Evolutionary conservation across 1,284 basidiomycete species (phyloP), one percentile per base, ranked within the genome.

Genomic region (Peniophora sp.): DNA sequence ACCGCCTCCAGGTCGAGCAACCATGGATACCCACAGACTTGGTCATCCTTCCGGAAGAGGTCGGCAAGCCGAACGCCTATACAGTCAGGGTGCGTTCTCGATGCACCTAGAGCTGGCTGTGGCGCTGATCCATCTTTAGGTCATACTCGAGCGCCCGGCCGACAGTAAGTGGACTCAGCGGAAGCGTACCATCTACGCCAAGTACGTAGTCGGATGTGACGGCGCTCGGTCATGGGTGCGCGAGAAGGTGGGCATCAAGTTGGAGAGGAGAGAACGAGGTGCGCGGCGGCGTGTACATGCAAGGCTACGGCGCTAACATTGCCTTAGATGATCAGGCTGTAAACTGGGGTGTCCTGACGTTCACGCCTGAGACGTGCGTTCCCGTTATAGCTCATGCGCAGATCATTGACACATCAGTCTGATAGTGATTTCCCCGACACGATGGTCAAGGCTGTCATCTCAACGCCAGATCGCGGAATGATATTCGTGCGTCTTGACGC

Each of bases 211-310:
- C 14, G 55, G 55, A 15, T 54, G 53, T 20, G 55, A 57, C 32
- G 55, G 55, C 55, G 55, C 53, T 3, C 51, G 52, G 32, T 57
- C 55, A 14, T 57, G 55, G 55, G 53, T 57, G 10, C 53, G 55
- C 5, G 23, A 49, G 14, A 15, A 32, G 3, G 20, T 47, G 24
- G 43, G 37, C 2, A 54, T 57, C n/a, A 6, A 36, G 11, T 32
- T 57, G 51, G 50, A 52, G 17, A 47, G 22, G 43, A 22, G n/a
- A 15, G 43, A 45, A 45, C 10, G 43, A 24, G 43, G 43, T 45
- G 43, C 43, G 43, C 22, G 43, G 43, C 14, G 9, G 43, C 22
- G 32, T 37, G 52, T 48, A 44, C 20, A 44, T 23, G 14, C 15
- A 35, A 32, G 14, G 2, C 8, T 22, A 12, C 18, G 32, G 32